Conservation (phyloP, 192 early-diverging fungal species). For the Neocallimastix lanati region DNA sequence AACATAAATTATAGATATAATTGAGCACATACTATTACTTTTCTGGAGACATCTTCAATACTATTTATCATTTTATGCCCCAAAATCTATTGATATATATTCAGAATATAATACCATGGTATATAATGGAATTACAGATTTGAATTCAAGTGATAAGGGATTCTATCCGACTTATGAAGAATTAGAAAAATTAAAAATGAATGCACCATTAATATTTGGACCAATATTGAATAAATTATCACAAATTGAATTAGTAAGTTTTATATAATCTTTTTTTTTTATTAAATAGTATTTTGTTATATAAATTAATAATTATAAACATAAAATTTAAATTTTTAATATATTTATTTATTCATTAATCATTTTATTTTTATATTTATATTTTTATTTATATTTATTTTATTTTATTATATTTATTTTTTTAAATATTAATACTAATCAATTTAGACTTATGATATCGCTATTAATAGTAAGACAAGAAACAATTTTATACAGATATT, state of each 20-base stretch:
- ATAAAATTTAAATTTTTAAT: no score
- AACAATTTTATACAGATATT: not conserved
- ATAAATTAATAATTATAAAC: no score
- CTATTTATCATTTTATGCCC: constrained; percentile 9
- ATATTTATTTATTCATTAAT: no score
- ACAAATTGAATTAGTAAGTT: not conserved
- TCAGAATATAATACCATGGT: not conserved
- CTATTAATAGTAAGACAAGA: not conserved
- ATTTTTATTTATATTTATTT: no score
- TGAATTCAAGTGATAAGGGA: not conserved
- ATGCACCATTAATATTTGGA: not conserved
- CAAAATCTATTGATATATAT: not conserved
- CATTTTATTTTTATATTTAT: no score
- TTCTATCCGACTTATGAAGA: not conserved
- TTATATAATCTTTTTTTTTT: no score
- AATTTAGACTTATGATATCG: not conserved
- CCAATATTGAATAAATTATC: not conserved
- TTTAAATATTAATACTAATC: no score
- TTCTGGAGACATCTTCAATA: constrained; percentile 57
- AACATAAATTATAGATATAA: constrained; percentile 16
- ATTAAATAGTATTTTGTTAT: no score
- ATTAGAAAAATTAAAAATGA: not conserved
- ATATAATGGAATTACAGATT: not conserved
- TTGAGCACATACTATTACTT: constrained; percentile 28
- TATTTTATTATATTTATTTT: no score